Evolutionary conservation across 2,329 filamentous ascomycete species (phyloP).

Genomic region (Colletotrichum falcatum): DNA sequence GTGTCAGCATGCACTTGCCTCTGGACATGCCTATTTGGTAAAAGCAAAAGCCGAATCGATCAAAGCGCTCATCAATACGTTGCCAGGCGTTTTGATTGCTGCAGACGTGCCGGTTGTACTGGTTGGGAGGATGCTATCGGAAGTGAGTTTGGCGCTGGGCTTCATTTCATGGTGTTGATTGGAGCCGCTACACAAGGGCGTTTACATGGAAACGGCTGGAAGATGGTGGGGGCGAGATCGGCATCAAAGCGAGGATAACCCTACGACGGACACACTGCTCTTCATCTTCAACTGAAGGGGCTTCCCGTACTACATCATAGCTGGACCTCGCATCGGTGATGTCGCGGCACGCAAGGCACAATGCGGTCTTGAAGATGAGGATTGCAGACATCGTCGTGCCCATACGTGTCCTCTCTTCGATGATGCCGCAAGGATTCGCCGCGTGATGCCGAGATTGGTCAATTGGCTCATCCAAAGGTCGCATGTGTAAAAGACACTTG

Average conservation of each 20-base stretch:
- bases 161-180: too few relatives aligned
- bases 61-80: neutral
- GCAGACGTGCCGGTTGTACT: too few relatives aligned
- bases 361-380: neutral
- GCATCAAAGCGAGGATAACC: too few relatives aligned
- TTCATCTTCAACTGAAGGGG: neutral
- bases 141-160: neutral
- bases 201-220: neutral
- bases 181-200: neutral
- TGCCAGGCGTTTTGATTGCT: neutral
- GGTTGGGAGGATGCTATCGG: neutral
- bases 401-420: neutral
- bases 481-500: neutral
- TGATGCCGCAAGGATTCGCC: neutral
- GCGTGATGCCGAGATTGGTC: neutral
- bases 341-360: neutral
- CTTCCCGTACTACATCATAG: too few relatives aligned
- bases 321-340: neutral
- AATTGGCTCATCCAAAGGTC: too few relatives aligned
- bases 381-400: too few relatives aligned
- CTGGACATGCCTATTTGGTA: neutral
- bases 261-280: neutral
- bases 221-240: neutral
- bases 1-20: neutral
- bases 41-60: neutral